Evolutionary conservation across 2,329 filamentous ascomycete species (phyloP), one percentile per base, ranked within the genome.

Genomic region (Phaeosphaeriaceae sp.): DNA sequence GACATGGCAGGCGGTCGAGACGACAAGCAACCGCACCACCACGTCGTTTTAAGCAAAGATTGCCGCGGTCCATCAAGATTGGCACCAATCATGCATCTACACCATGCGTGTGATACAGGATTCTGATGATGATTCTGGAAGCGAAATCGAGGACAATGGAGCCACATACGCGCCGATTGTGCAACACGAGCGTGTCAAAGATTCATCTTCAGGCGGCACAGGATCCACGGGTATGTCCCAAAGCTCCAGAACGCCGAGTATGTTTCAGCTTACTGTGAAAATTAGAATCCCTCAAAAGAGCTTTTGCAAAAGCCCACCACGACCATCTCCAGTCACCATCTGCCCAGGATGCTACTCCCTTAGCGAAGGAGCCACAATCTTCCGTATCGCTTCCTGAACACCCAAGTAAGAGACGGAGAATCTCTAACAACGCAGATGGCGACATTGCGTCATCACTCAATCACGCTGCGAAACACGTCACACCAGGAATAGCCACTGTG

Each of bases 81-180:
- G 4, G n/a, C 13, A 2, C 21, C 21, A 20, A 45, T 45, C 48
- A 55, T 66, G 55, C 59, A 52, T 25, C 40, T 46, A 40, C 31
- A 70, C 62, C 56, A 63, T 69, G 57, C 67, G 73, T 19, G 64
- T 76, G 20, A 72, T 78, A 24, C 73, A 76, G 51, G 76, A 78
- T 52, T 78, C 76, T 2, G 75, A 78, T 53, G 76, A 76, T 21
- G 76, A 76, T 45, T 58, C 69, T 10, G 72, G 75, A n/a, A 73
- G 75, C 2, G 72, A 72, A 40, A 54, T 74, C 17, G 69, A 64
- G 24, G 36, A 44, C 42, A 59, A 58, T n/a, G n/a, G 44, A 57
- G 20, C 54, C 57, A 51, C 56, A 56, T 56, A 62, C 65, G 68
- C 67, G 57, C 56, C 63, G 31, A 27, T 20, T 9, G 51, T 58